Percentiles rank a stretch among this genome's conserved stretches.
Evolutionary conservation across 1,284 basidiomycete genomes (phyloP).

Genomic region (Omphalotus olearius): DNA sequence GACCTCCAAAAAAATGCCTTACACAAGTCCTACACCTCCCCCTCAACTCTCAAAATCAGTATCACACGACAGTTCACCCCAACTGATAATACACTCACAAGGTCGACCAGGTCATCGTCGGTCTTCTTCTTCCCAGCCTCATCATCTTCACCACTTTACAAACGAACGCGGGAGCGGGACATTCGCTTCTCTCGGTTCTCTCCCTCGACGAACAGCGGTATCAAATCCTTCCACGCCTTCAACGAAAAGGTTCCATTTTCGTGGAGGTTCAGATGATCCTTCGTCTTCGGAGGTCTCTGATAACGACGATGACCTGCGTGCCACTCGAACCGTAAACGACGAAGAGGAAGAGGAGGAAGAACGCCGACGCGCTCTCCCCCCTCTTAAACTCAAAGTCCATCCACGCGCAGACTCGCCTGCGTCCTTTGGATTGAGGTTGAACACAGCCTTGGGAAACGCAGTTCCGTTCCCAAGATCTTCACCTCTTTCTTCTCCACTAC

Average conservation of each 20-base stretch:
- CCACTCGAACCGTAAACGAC: constrained; percentile 10
- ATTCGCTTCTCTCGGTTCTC: constrained; percentile 44
- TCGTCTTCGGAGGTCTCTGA: constrained; percentile 17
- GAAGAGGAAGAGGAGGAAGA: constrained; percentile 13
- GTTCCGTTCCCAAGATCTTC: constrained; percentile 32
- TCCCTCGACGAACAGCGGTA: constrained; percentile 42
- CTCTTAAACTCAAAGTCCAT: constrained; percentile 15
- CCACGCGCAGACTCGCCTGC: constrained; percentile 4
- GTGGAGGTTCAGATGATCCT: neutral
- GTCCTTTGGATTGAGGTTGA: neutral
- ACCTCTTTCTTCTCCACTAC: constrained; percentile 22
- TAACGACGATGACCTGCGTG: constrained; percentile 15
- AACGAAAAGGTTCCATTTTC: constrained; percentile 8
- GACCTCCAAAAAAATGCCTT: too few species aligned
- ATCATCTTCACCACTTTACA: constrained; percentile 26
- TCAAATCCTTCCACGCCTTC: constrained; percentile 13
- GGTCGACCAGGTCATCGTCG: constrained; percentile 36
- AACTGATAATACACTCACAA: constrained; percentile 17
- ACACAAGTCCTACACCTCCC: too few species aligned
- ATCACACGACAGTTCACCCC: too few species aligned
- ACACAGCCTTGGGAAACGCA: constrained; percentile 7
- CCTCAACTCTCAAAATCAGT: too few species aligned
- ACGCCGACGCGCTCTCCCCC: neutral
- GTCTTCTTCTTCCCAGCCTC: constrained; percentile 21
- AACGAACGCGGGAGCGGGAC: constrained; percentile 47